These are phyloP conservation scores for Phalaenopsis aphrodite DNA, from an alignment of 106 monocot genomes.

Conservation along the genomic window DNA sequence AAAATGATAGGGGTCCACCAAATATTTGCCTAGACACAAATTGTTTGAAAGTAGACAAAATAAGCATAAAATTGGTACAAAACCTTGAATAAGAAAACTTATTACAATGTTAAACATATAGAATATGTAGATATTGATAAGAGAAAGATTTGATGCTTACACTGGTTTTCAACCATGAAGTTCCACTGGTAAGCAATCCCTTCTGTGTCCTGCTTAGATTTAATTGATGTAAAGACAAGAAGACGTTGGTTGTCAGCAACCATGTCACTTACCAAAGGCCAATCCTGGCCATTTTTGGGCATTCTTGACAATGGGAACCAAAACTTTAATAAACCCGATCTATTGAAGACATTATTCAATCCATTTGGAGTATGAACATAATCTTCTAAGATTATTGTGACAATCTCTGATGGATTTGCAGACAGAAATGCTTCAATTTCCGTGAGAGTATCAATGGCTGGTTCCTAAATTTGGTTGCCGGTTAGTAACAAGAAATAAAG, in stretches of 20 bases:
- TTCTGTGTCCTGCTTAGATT: conserved; percentile 47
- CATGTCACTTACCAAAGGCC: conserved; percentile 76
- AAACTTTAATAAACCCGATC: conserved; percentile 55
- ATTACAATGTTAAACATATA: background rate
- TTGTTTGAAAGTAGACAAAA: background rate
- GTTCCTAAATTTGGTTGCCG: conserved; percentile 29
- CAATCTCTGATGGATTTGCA: conserved; percentile 66
- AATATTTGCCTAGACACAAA: background rate
- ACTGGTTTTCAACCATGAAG: conserved; percentile 85
- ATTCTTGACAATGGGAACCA: conserved; percentile 74
- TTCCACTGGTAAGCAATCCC: conserved; percentile 94
- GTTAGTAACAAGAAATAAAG: background rate
- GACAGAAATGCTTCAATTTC: conserved; percentile 64
- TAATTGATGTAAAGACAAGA: conserved; percentile 66
- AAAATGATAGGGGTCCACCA: background rate
- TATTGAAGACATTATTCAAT: conserved; percentile 55
- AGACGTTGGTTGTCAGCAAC: conserved; percentile 55
- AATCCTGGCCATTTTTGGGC: conserved; percentile 62
- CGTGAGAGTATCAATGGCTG: conserved; percentile 58
- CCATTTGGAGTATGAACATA: conserved; percentile 71
- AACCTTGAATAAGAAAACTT: background rate
- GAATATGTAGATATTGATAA: background rate
- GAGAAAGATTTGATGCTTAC: conserved; percentile 22
- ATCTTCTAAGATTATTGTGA: conserved; percentile 77
- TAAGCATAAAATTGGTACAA: background rate